Percentiles rank a stretch among this genome's conserved stretches.
Conservation (phyloP, 148 eudicot genomes). For the Pharnaceum exiguum region DNA sequence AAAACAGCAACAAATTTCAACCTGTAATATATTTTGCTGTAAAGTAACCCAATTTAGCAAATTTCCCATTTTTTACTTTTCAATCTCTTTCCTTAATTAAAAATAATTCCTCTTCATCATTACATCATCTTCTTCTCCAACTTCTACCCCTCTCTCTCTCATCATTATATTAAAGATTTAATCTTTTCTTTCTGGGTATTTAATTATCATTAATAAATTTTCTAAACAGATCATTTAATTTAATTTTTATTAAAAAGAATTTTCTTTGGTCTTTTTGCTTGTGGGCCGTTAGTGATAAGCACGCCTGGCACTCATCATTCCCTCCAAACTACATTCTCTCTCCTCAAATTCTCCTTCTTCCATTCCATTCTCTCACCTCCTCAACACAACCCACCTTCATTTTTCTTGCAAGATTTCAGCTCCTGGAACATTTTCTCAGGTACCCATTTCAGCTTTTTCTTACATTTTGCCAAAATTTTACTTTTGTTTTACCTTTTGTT, state of each 20-base stretch:
- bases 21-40: constrained; percentile 17
- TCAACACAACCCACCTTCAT: background rate
- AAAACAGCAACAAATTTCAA: constrained; percentile 7
- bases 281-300: constrained; percentile 54
- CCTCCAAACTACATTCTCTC: constrained; percentile 35
- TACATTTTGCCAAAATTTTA: too few relatives aligned
- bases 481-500: too few relatives aligned
- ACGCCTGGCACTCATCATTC: constrained; percentile 73
- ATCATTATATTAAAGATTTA: background rate
- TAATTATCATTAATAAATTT: background rate
- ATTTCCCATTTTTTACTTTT: background rate
- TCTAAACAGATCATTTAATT: constrained; percentile 14
- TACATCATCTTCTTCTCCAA: background rate
- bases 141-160: background rate
- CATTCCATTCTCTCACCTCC: constrained; percentile 13
- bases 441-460: too few relatives aligned
- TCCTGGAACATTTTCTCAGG: constrained; percentile 8
- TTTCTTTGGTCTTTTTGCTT: constrained; percentile 1
- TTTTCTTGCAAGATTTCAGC: constrained; percentile 6
- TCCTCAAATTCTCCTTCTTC: constrained; percentile 9
- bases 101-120: background rate
- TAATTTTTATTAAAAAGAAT: background rate
- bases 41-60: background rate
- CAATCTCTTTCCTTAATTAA: background rate
- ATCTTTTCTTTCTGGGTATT: constrained; percentile 6